Evolutionary conservation across 805 yeast species (phyloP).

Genomic region (Ogataea pilisensis): DNA sequence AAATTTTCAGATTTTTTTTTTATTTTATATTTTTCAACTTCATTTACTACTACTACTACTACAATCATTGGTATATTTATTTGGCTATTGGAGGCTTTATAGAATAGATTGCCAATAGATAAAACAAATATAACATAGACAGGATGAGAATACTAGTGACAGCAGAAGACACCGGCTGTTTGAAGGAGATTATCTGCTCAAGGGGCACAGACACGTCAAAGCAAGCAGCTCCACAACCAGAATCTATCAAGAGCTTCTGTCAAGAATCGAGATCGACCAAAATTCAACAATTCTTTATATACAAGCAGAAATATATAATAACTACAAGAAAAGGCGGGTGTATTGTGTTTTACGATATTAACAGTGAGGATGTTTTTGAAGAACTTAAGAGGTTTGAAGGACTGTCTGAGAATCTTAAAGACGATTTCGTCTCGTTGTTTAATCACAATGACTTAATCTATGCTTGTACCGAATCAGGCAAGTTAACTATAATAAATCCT

Average conservation of each 20-base stretch:
- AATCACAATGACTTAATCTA: constrained; percentile 24
- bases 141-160: constrained; percentile 59
- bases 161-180: constrained; percentile 62
- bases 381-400: constrained; percentile 13
- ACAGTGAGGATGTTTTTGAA: constrained; percentile 13
- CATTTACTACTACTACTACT: no score
- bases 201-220: constrained; percentile 78
- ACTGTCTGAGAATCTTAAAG: constrained; percentile 21
- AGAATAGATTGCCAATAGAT: no score
- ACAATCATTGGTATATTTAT: no score
- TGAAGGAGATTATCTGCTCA: constrained; percentile 60
- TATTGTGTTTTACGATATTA: constrained; percentile 36
- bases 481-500: constrained; percentile 25
- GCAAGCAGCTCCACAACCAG: constrained; percentile 63
- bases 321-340: constrained; percentile 42
- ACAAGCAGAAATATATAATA: constrained; percentile 34
- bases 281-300: constrained; percentile 29
- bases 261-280: constrained; percentile 31
- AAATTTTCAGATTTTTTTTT: no score
- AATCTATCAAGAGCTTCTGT: constrained; percentile 36
- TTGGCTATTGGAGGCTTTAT: no score
- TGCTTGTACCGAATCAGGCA: constrained; percentile 33
- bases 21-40: no score
- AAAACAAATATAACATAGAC: no score
- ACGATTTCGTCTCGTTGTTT: constrained; percentile 36